Conservation (phyloP, 768 basidiomycete species). For the Hygrophoropsis aurantiaca region DNA sequence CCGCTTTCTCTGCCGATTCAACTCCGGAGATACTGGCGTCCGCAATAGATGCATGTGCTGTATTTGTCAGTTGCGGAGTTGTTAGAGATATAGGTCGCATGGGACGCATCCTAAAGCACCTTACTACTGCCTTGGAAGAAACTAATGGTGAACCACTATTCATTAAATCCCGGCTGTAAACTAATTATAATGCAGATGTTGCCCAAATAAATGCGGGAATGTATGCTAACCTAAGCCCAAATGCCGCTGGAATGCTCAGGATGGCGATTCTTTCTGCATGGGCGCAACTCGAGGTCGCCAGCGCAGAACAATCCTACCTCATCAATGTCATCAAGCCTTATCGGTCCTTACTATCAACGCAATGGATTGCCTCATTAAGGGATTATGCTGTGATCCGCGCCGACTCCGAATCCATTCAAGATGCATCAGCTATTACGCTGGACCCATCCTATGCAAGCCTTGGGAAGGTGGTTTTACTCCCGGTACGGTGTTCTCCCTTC, state of each 20-base stretch:
- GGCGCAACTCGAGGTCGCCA: slow-evolving; percentile 88
- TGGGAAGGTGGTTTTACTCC: slow-evolving; percentile 87
- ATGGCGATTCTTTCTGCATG: slow-evolving; percentile 93
- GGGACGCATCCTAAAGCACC: slow-evolving; percentile 89
- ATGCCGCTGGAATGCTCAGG: slow-evolving; percentile 92
- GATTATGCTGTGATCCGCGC: slow-evolving; percentile 92
- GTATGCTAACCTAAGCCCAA: slow-evolving; percentile 83
- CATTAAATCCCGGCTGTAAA: not conserved
- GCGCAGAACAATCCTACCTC: slow-evolving; percentile 72
- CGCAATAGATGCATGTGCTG: slow-evolving; percentile 90
- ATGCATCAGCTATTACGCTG: slow-evolving; percentile 68
- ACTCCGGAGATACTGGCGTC: slow-evolving; percentile 93
- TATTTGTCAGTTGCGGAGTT: slow-evolving; percentile 93
- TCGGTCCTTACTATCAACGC: slow-evolving; percentile 64
- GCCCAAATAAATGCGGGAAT: slow-evolving; percentile 86
- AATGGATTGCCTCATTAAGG: slow-evolving; percentile 87
- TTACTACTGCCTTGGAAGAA: slow-evolving; percentile 86
- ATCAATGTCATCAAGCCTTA: slow-evolving; percentile 82
- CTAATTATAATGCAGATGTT: slow-evolving; percentile 50
- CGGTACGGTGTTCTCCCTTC: slow-evolving; percentile 52
- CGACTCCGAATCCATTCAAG: slow-evolving; percentile 84
- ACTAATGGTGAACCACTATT: slow-evolving; percentile 63
- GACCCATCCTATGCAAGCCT: slow-evolving; percentile 86
- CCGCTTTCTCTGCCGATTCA: slow-evolving; percentile 93
- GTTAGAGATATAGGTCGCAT: slow-evolving; percentile 88